Evolutionary conservation across 805 yeast genomes (phyloP), one percentile per base, ranked within the genome.

Genomic region (Cyberlindnera euphorbiiphila): DNA sequence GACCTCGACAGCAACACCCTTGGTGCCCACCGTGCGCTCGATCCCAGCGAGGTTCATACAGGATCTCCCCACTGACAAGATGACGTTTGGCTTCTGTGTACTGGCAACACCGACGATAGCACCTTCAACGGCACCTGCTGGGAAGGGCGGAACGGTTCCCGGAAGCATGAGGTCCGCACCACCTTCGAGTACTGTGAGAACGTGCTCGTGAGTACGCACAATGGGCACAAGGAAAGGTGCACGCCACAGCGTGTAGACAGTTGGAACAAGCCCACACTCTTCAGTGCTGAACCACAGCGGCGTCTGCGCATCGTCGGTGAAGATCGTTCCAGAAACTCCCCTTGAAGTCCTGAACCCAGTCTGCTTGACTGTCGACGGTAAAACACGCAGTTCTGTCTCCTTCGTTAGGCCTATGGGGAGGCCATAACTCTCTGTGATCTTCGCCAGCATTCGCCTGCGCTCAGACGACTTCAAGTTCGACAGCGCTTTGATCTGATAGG

Each of bases 101-200:
- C 76, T 74, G 0, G 81, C 86, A 18, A 91, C 69, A 1, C 84
- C 95, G 14, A 88, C 95, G 4, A 85, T 54, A 0, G 69, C 52
- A 0, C 87, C 94, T 31, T 60, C 61, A 3, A 45, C 50, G 5
- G 73, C 65, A 5, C 69, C 48, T 0, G 46, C 29, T 2, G 37
- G 30, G 49, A 83, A 79, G 0, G 78, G 78, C 4, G 74, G 74
- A 4, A 73, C 61, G 6, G 72, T 59, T 2, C 94, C 94, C 3
- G 88, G 84, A 23, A 82, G 65, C 88, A 84, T 83, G 45, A 85
- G 60, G 50, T 84, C 74, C 0, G 98, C 96, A 10, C 97, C 96
- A 41, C 75, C 76, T 22, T 69, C 62, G n/a, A 88, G 61, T 10
- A 76, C 74, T 33, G 73, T 80, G 13, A 91, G 69, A 2, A 91